Evolutionary conservation across 768 basidiomycete species (phyloP).

Genomic region (Hemileccinum rubropunctum): DNA sequence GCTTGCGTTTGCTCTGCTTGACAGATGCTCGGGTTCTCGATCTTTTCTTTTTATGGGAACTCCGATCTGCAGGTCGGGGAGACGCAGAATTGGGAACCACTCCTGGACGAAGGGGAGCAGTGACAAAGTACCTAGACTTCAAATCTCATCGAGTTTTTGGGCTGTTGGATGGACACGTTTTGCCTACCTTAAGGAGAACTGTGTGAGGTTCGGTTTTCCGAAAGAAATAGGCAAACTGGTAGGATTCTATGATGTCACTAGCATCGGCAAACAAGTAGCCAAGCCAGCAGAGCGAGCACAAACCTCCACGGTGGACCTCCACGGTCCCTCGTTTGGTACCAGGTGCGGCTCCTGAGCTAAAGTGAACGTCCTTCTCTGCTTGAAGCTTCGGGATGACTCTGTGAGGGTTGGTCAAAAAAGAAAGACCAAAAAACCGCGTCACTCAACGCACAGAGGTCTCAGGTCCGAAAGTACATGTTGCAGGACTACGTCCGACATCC

Average conservation of each 20-base stretch:
- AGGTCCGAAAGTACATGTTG: constrained; percentile 81
- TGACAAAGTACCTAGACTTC: constrained; percentile 43
- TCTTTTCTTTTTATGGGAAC: constrained; percentile 19
- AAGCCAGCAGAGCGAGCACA: background rate
- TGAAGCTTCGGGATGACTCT: constrained; percentile 69
- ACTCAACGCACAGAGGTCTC: constrained; percentile 54
- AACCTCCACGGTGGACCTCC: constrained; percentile 85
- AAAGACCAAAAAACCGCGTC: background rate
- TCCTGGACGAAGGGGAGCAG: constrained; percentile 25
- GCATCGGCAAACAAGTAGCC: constrained; percentile 4
- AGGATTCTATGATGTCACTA: constrained; percentile 52
- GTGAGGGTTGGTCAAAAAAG: constrained; percentile 3
- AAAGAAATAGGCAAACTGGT: constrained; percentile 91
- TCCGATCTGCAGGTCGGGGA: background rate
- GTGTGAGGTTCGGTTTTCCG: constrained; percentile 81
- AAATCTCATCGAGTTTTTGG: background rate
- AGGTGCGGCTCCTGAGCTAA: constrained; percentile 38
- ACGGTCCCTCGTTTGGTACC: constrained; percentile 65
- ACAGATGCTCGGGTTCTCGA: constrained; percentile 12
- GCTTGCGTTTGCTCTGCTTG: constrained; percentile 26
- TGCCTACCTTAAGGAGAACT: constrained; percentile 73
- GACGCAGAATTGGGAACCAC: constrained; percentile 16
- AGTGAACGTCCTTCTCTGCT: constrained; percentile 49
- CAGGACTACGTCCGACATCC: constrained; percentile 85
- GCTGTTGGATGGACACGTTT: no score